Evolutionary conservation across 2,329 filamentous ascomycete species (phyloP).

Genomic region (Diaporthe vaccinii): DNA sequence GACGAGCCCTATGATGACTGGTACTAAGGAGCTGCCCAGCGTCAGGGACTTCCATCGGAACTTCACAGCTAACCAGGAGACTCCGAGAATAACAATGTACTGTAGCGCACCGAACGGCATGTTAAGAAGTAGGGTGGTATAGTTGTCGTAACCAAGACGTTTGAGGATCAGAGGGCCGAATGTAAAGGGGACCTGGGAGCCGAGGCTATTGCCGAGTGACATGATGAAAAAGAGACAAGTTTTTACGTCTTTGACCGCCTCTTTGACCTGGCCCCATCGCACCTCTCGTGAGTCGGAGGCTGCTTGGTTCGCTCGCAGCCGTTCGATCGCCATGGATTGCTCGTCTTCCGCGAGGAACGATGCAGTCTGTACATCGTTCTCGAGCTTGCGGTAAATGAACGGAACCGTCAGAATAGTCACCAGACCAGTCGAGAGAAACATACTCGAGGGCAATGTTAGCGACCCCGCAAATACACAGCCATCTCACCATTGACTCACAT

Average conservation of each 20-base stretch:
- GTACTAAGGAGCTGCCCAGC: slow-evolving; percentile 66
- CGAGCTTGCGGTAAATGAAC: slow-evolving; percentile 70
- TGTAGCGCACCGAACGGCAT: slow-evolving; percentile 77
- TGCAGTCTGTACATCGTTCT: slow-evolving; percentile 69
- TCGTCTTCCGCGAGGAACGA: slow-evolving; percentile 75
- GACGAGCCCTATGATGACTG: slow-evolving; percentile 71
- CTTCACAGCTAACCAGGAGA: slow-evolving; percentile 70
- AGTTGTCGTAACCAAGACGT: slow-evolving; percentile 72
- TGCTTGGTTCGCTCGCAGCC: slow-evolving; percentile 81
- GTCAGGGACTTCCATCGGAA: slow-evolving; percentile 69
- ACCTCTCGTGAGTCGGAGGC: slow-evolving; percentile 80
- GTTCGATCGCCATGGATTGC: slow-evolving; percentile 76
- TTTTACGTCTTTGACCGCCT: slow-evolving; percentile 62
- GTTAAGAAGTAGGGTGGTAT: slow-evolving; percentile 71
- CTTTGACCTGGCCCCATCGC: slow-evolving; percentile 74
- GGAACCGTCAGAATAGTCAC: slow-evolving; percentile 58
- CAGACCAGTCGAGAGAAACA: slow-evolving; percentile 73
- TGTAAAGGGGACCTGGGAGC: slow-evolving; percentile 72
- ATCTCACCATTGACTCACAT: slow-evolving; percentile 48
- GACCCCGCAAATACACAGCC: not conserved
- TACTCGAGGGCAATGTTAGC: slow-evolving; percentile 46
- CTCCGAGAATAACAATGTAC: slow-evolving; percentile 68
- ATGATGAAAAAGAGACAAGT: slow-evolving; percentile 73
- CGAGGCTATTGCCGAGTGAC: slow-evolving; percentile 74
- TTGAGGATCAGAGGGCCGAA: slow-evolving; percentile 75